A percentile compares a stretch with the other conserved stretches of the same genome.
These are phyloP conservation scores for Pleurotus ostreatus DNA, from an alignment of 768 basidiomycete species.

Conservation along the genomic window DNA sequence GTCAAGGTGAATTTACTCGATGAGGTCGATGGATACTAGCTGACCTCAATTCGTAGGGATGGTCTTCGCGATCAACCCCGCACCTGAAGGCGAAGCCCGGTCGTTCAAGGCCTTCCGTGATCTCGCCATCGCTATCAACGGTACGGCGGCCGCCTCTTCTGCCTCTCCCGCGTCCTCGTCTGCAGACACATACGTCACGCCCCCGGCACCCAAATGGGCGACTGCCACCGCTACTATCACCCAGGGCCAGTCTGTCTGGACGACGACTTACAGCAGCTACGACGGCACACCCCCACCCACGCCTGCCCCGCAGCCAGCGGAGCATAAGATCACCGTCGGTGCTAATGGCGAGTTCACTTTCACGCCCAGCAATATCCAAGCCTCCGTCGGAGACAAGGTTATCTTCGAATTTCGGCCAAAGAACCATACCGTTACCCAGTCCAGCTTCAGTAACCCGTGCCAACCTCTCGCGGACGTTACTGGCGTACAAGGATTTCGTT, in stretches of 20 bases:
- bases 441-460: conserved; percentile 26
- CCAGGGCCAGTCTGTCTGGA: conserved; percentile 15
- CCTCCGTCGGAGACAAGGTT: conserved; percentile 19
- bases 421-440: conserved; percentile 30
- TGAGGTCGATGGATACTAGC: conserved; percentile 26
- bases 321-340: conserved; percentile 18
- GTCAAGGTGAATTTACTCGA: conserved; percentile 12
- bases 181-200: conserved; percentile 16
- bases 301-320: conserved; percentile 11
- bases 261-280: conserved; percentile 25
- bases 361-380: conserved; percentile 16
- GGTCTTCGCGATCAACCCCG: conserved; percentile 50
- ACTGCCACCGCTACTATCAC: conserved; percentile 31
- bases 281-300: conserved; percentile 17
- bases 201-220: conserved; percentile 18
- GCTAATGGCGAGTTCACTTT: conserved; percentile 12
- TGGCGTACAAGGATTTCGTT: conserved; percentile 18
- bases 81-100: conserved; percentile 15
- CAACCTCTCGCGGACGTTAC: conserved; percentile 12
- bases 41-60: conserved; percentile 29
- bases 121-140: conserved; percentile 24
- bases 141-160: conserved; percentile 9
- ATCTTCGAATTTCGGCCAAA: conserved; percentile 18
- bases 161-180: not conserved
- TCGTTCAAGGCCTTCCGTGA: conserved; percentile 37